Evolutionary conservation across 2,329 filamentous ascomycete genomes (phyloP).

Genomic region (Paracorniculantispora psalliotae): DNA sequence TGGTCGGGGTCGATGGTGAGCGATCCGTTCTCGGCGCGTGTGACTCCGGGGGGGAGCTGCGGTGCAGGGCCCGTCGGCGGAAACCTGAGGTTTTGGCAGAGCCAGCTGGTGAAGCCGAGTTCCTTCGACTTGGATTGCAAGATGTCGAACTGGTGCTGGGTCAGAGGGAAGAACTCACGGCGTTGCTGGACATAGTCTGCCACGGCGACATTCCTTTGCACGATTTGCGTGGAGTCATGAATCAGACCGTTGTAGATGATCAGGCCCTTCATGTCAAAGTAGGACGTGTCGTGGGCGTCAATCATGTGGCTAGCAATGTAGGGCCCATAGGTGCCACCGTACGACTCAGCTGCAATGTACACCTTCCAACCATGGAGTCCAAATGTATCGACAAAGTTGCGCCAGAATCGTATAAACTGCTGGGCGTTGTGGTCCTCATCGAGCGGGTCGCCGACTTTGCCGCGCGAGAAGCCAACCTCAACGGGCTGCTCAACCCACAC

Average conservation of each 20-base stretch:
- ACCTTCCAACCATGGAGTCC: constrained; percentile 57
- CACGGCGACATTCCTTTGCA: constrained; percentile 45
- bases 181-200: constrained; percentile 58
- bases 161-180: constrained; percentile 35
- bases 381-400: constrained; percentile 66
- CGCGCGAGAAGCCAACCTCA: constrained; percentile 59
- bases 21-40: background rate
- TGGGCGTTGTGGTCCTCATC: constrained; percentile 32
- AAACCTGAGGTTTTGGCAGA: constrained; percentile 56
- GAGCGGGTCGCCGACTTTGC: constrained; percentile 54
- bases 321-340: constrained; percentile 60
- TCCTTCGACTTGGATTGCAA: constrained; percentile 44
- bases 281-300: constrained; percentile 54
- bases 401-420: constrained; percentile 68
- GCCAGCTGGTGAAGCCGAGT: constrained; percentile 56
- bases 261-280: constrained; percentile 62
- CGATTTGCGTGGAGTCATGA: constrained; percentile 40
- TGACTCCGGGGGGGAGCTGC: constrained; percentile 26
- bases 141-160: constrained; percentile 49
- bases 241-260: constrained; percentile 67
- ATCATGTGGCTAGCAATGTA: constrained; percentile 68
- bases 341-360: constrained; percentile 41
- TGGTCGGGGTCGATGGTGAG: constrained; percentile 49
- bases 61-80: constrained; percentile 58
- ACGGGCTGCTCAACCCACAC: constrained; percentile 63